A percentile compares a stretch with the other conserved stretches of the same genome.
These are phyloP conservation scores for Reutealis trisperma DNA, from an alignment of 345 rosid species.

Conservation along the genomic window DNA sequence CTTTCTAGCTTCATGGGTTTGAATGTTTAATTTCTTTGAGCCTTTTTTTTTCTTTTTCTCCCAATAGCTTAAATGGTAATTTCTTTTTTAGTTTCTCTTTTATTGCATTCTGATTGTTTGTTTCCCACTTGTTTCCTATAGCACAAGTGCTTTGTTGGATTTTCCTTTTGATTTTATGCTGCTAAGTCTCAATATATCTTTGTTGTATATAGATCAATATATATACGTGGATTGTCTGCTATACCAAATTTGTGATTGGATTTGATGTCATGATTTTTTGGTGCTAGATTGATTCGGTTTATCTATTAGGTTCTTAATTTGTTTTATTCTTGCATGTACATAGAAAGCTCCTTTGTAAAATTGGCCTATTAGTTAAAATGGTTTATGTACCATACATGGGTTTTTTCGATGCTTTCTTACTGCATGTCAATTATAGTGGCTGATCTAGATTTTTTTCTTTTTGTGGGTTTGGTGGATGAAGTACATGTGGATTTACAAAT, in stretches of 20 bases:
- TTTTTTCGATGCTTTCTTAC: neutral
- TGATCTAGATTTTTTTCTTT: neutral
- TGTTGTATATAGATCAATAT: neutral
- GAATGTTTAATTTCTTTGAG: neutral
- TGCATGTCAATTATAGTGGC: neutral
- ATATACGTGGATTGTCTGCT: neutral
- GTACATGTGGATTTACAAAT: neutral
- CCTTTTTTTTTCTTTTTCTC: neutral
- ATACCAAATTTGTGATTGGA: neutral
- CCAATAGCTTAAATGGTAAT: slow-evolving; percentile 1
- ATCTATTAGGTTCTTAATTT: neutral
- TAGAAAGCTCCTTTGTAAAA: neutral
- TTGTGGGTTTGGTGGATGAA: slow-evolving; percentile 2
- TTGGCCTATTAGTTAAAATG: neutral
- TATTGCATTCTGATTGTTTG: neutral
- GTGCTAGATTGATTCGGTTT: neutral
- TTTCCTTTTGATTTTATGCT: neutral
- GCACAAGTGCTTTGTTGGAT: neutral
- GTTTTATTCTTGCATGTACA: neutral
- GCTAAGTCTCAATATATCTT: neutral
- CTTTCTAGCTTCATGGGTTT: neutral
- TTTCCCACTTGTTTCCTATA: neutral
- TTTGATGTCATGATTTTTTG: neutral
- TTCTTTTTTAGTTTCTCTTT: neutral
- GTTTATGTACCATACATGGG: neutral